Percentiles rank a stretch among this genome's conserved stretches.
These are phyloP conservation scores for Euphorbia tirucalli DNA, from an alignment of 345 rosid species.

Conservation along the genomic window DNA sequence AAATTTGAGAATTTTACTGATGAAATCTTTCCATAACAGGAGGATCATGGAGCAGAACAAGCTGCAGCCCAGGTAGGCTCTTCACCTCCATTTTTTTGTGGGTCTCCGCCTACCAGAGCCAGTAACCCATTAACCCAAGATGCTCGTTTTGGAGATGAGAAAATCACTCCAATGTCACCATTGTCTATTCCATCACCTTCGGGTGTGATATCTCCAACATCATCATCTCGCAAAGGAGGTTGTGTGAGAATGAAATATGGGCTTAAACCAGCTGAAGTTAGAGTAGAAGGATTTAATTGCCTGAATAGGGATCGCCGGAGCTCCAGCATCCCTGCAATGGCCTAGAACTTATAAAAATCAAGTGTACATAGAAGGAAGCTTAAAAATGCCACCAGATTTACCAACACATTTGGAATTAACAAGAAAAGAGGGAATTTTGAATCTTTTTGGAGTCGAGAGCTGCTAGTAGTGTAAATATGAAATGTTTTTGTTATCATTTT, in stretches of 20 bases:
- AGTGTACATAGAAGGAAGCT: slow-evolving; percentile 65
- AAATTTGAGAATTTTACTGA: not conserved
- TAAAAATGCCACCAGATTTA: slow-evolving; percentile 32
- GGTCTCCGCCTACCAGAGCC: slow-evolving; percentile 91
- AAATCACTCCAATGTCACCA: slow-evolving; percentile 36
- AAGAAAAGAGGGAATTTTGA: slow-evolving; percentile 35
- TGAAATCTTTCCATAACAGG: slow-evolving; percentile 37
- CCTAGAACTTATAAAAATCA: slow-evolving; percentile 52
- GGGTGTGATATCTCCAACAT: slow-evolving; percentile 47
- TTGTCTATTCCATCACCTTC: slow-evolving; percentile 54
- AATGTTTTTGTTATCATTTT: slow-evolving; percentile 12
- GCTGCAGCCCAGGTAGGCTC: slow-evolving; percentile 43
- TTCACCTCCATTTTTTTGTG: slow-evolving; percentile 69
- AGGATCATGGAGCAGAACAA: slow-evolving; percentile 53
- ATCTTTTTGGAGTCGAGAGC: slow-evolving; percentile 32
- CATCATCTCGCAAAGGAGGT: slow-evolving; percentile 66
- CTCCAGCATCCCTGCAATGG: slow-evolving; percentile 98
- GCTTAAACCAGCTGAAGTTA: slow-evolving; percentile 80
- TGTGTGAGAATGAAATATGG: slow-evolving; percentile 76
- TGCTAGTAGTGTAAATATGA: slow-evolving; percentile 34
- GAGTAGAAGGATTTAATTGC: slow-evolving; percentile 99
- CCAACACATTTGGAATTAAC: slow-evolving; percentile 33
- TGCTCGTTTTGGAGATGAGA: slow-evolving; percentile 76
- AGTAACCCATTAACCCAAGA: slow-evolving; percentile 77
- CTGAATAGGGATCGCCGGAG: slow-evolving; percentile 88